Evolutionary conservation across 805 yeast species (phyloP), one percentile per base, ranked within the genome.

Genomic region (Pichia paraexigua): DNA sequence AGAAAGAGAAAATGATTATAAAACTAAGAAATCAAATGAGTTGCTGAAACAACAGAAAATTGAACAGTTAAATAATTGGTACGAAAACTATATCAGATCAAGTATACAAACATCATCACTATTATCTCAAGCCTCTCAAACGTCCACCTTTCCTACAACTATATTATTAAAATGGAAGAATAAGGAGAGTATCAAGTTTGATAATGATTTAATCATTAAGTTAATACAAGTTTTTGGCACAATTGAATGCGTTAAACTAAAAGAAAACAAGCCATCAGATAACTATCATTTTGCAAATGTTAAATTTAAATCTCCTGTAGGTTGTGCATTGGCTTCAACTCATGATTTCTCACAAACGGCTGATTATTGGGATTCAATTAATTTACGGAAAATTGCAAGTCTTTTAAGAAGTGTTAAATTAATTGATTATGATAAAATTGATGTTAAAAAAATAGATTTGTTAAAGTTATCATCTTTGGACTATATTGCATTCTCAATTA

Each of bases 211-310:
- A 2, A 60, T 78, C 21, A 24, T 41, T 22, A 61, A 66, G 45
- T 62, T 78, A 27, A 74, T 78, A 80, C 57, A 58, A 20, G 71
- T 71, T 2, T 78, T 78, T 61, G 83, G 83, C 1, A 55, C 65
- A 0, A 60, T 77, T 2, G 40, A 28, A 1, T 20, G 39, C 3
- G 60, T 66, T 1, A 24, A 58, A n/a, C 46, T 51, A 0, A 49
- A 49, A 2, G 45, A 39, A 2, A 58, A 57, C 41, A 46, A 28
- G 30, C 39, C 43, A 6, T 35, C 28, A 39, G 60, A 57, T 32
- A 56, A 68, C 45, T 76, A 76, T 54, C 71, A 67, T 47, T 61
- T 66, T 28, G 82, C 76, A 0, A 46, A 60, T 0, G 63, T 78
- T 2, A 63, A 58, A 37, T 79, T 60, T 57, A 53, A 50, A 10